phyloP scores from a whole-genome alignment of 805 yeast genomes.

The Metschnikowia baotianmanensis region DNA sequence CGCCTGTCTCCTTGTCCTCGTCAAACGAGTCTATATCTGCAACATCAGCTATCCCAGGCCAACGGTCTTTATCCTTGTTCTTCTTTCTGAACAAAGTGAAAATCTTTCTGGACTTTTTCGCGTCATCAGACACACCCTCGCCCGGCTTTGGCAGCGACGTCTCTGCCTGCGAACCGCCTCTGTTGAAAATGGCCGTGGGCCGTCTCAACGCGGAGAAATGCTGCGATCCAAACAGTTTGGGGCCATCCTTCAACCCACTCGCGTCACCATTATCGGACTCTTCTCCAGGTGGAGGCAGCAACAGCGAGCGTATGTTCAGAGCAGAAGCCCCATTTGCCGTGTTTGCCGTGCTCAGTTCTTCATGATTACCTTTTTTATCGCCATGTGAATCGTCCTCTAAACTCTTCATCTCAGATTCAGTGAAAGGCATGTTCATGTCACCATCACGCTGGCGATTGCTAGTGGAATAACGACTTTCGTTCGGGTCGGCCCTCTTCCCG shows the following conservation, averaged over 20 bases:
- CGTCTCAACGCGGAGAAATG: constrained; percentile 13
- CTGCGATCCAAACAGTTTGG: constrained; percentile 10
- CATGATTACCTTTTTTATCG: background rate
- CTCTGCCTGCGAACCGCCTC: constrained; percentile 11
- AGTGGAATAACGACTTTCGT: constrained; percentile 30
- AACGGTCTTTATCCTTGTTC: constrained; percentile 25
- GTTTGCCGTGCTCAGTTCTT: background rate
- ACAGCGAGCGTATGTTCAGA: constrained; percentile 4
- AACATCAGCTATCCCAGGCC: constrained; percentile 14
- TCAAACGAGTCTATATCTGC: constrained; percentile 20
- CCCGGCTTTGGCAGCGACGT: constrained; percentile 6
- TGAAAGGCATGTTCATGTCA: constrained; percentile 21
- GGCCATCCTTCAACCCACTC: constrained; percentile 2
- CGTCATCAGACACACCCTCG: constrained; percentile 20
- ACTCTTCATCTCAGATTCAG: constrained; percentile 15
- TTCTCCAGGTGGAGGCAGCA: constrained; percentile 4
- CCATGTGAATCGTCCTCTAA: constrained; percentile 7
- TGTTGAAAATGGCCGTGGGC: constrained; percentile 12
- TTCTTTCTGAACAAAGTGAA: constrained; percentile 27
- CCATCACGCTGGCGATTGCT: constrained; percentile 31
- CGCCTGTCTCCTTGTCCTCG: constrained; percentile 30
- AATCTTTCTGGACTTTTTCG: constrained; percentile 18
- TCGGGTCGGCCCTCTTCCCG: constrained; percentile 25
- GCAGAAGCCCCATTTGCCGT: background rate
- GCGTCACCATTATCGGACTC: constrained; percentile 2